Evolutionary conservation across 1,284 basidiomycete species (phyloP).

Genomic region (Vanrija sp.): DNA sequence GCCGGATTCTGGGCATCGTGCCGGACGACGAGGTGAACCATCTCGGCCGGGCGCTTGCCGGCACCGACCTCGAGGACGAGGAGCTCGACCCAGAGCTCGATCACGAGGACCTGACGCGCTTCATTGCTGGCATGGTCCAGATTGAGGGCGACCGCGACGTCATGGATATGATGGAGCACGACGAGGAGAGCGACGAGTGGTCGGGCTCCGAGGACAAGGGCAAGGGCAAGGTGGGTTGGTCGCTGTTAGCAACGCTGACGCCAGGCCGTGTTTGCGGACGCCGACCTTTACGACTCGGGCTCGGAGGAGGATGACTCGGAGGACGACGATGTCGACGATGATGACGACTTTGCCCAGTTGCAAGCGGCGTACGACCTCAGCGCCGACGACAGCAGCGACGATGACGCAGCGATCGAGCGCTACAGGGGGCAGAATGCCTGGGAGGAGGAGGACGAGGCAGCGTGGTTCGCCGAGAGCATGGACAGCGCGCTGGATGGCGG

Average conservation of each 20-base stretch:
- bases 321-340: slow-evolving; percentile 11
- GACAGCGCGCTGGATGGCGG: slow-evolving; percentile 57
- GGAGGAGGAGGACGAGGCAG: slow-evolving; percentile 18
- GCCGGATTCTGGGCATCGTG: slow-evolving; percentile 5
- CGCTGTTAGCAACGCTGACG: background rate
- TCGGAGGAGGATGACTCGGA: slow-evolving; percentile 12
- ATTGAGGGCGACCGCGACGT: slow-evolving; percentile 7
- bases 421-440: slow-evolving; percentile 8
- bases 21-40: slow-evolving; percentile 11
- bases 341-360: slow-evolving; percentile 14
- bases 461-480: slow-evolving; percentile 14
- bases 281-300: background rate
- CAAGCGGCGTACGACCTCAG: slow-evolving; percentile 15
- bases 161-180: slow-evolving; percentile 12
- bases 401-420: slow-evolving; percentile 17
- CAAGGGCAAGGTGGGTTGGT: slow-evolving; percentile 3
- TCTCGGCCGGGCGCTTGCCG: slow-evolving; percentile 19
- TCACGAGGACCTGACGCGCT: slow-evolving; percentile 25
- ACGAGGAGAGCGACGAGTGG: slow-evolving; percentile 13
- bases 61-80: slow-evolving; percentile 12
- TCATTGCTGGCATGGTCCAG: slow-evolving; percentile 22
- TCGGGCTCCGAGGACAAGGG: slow-evolving; percentile 8
- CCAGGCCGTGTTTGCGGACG: background rate
- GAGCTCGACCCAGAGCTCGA: slow-evolving; percentile 23
- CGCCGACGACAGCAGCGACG: slow-evolving; percentile 18